phyloP scores from a whole-genome alignment of 352 stramenopile species.

The Peronospora belbahrii region DNA sequence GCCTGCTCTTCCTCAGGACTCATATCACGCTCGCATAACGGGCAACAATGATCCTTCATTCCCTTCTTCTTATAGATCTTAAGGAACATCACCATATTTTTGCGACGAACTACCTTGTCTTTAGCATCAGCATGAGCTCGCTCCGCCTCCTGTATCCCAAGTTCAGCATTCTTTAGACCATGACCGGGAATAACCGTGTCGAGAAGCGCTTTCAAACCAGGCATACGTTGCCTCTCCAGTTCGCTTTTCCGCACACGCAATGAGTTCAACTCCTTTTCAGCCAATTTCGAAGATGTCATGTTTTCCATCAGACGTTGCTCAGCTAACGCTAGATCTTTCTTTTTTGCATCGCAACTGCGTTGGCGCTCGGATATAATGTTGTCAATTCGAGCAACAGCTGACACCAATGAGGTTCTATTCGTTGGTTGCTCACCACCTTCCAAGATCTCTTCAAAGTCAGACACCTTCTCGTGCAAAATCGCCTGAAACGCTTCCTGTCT shows the following conservation, averaged over 20 bases:
- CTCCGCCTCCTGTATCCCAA: constrained; percentile 42
- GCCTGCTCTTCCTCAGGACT: constrained; percentile 42
- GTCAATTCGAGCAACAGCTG: constrained; percentile 20
- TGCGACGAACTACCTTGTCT: constrained; percentile 70
- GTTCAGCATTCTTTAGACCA: constrained; percentile 42
- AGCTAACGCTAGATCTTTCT: constrained; percentile 21
- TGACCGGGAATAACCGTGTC: constrained; percentile 38
- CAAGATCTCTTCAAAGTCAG: constrained; percentile 33
- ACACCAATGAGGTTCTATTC: constrained; percentile 25
- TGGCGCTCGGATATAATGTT: constrained; percentile 20
- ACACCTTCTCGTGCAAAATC: constrained; percentile 37
- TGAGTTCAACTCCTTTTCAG: constrained; percentile 34
- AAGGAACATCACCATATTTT: constrained; percentile 79
- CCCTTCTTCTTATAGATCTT: constrained; percentile 82
- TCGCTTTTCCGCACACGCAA: constrained; percentile 39
- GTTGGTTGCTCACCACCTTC: constrained; percentile 20
- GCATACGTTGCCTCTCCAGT: constrained; percentile 50
- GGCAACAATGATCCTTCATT: constrained; percentile 71
- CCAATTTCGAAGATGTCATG: constrained; percentile 34
- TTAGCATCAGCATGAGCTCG: constrained; percentile 69
- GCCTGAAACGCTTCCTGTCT: constrained; percentile 39
- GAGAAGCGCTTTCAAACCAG: constrained; percentile 39
- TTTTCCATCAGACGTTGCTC: constrained; percentile 51
- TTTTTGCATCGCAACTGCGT: constrained; percentile 15
- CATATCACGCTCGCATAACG: constrained; percentile 62